phyloP scores from a whole-genome alignment of 2,329 filamentous ascomycete species.

The Trichoderma arundinaceum region DNA sequence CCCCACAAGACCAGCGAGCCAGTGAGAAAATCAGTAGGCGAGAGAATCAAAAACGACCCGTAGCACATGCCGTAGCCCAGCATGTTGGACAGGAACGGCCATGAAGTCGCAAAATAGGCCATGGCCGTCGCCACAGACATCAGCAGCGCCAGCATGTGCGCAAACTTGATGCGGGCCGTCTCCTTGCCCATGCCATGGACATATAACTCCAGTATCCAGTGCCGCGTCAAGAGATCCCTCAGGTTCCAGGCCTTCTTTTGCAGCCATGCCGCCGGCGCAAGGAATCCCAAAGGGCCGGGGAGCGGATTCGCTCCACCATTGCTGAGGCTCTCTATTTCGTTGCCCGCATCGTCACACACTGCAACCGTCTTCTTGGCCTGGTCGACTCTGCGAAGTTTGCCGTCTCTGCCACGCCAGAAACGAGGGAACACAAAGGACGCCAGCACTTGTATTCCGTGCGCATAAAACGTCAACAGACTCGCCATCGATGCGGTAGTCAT shows the following conservation, averaged over 20 bases:
- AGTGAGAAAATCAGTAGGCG: constrained; percentile 84
- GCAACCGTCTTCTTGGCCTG: constrained; percentile 48
- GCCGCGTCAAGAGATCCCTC: constrained; percentile 55
- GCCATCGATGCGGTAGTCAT: constrained; percentile 81
- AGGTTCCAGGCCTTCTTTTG: constrained; percentile 52
- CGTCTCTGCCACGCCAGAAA: constrained; percentile 62
- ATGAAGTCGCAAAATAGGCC: constrained; percentile 69
- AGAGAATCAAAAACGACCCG: constrained; percentile 79
- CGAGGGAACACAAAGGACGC: constrained; percentile 75
- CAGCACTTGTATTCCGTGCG: constrained; percentile 70
- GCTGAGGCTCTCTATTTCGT: constrained; percentile 35
- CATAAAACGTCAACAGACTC: constrained; percentile 73
- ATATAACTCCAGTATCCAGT: constrained; percentile 57
- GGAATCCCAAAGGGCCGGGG: constrained; percentile 45
- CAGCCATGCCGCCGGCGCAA: constrained; percentile 38
- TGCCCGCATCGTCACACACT: constrained; percentile 45
- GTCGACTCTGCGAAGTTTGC: constrained; percentile 54
- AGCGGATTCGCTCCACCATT: constrained; percentile 39
- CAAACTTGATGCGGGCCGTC: constrained; percentile 59
- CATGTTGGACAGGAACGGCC: constrained; percentile 73
- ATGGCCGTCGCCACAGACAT: constrained; percentile 61
- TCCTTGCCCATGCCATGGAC: constrained; percentile 58
- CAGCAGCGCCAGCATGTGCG: constrained; percentile 62
- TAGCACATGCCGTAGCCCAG: constrained; percentile 90
- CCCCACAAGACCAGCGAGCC: constrained; percentile 77